Evolutionary conservation across 768 basidiomycete species (phyloP).

Genomic region (Plicaturopsis crispa): DNA sequence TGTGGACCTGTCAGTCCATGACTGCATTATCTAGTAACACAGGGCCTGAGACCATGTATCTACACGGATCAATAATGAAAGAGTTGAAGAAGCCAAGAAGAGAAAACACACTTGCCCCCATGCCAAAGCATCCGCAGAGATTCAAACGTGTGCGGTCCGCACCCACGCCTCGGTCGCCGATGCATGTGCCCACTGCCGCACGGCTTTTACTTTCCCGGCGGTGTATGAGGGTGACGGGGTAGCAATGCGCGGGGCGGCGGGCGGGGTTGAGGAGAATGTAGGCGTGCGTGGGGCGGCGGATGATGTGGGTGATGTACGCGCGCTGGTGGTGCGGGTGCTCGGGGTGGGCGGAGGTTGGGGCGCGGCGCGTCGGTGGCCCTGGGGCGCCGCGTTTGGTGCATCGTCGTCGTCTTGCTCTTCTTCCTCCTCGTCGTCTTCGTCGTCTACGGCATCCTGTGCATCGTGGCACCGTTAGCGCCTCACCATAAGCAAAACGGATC

Average conservation of each 20-base stretch:
- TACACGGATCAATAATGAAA: no score
- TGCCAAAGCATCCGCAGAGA: no score
- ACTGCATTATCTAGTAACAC: no score
- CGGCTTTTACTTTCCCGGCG: slow-evolving; percentile 40
- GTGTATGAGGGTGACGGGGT: slow-evolving; percentile 20
- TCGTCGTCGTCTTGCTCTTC: slow-evolving; percentile 41
- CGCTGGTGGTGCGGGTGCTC: slow-evolving; percentile 32
- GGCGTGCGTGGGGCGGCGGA: slow-evolving; percentile 38
- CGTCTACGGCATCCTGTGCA: slow-evolving; percentile 41
- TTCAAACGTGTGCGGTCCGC: slow-evolving; percentile 33
- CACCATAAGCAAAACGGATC: slow-evolving; percentile 35
- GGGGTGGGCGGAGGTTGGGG: slow-evolving; percentile 31
- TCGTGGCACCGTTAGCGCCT: slow-evolving; percentile 21
- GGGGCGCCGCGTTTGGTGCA: slow-evolving; percentile 20
- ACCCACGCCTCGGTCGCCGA: slow-evolving; percentile 25
- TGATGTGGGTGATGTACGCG: slow-evolving; percentile 46
- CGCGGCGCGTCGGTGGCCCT: slow-evolving; percentile 27
- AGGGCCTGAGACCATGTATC: no score
- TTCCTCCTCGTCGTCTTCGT: slow-evolving; percentile 49
- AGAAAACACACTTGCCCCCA: slow-evolving; percentile 5
- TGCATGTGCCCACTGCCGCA: slow-evolving; percentile 44
- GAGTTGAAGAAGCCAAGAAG: slow-evolving; percentile 7
- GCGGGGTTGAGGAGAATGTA: slow-evolving; percentile 26
- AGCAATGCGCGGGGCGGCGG: slow-evolving; percentile 20
- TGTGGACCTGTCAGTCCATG: no score